Base-by-base conservation (phyloP, 768 basidiomycete genomes). In the Mycena galericulata region DNA sequence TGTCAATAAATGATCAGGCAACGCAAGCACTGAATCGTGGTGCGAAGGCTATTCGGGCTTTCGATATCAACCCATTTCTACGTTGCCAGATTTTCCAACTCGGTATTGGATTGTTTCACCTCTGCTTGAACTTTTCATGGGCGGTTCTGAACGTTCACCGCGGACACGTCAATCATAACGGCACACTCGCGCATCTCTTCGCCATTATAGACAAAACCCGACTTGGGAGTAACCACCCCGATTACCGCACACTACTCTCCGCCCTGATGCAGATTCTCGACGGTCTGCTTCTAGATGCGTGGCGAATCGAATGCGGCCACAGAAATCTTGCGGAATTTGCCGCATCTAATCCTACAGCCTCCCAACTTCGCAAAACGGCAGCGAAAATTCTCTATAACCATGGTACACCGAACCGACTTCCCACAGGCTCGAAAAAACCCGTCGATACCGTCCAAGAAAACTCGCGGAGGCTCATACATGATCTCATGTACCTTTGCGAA, bases 241-340 rank as follows among this genome's bases (percentile, higher is more conserved):
- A 83, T 57, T 83, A 80, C 29, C 78, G 82, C 29, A 75, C 79
- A 0, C 71, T 82, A 0, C 45, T 79, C 0, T 20, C 73, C 4
- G 72, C 76, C 0, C 58, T 80, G 0, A 75, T 61, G 9, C 80
- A 83, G 40, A 78, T 83, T 9, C 70, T 80, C 2, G 72, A 74
- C 7, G 82, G 80, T 0, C 34, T 80, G 1, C 38, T 83, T 1
- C 69, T 83, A 0, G 72, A 79, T 67, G 77, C 77, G 0, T 83
- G 81, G 81, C 53, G 51, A 15, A 15, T 29, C 4, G 74, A 76
- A 26, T 77, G 73, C 45, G 75, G 79, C 0, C 60, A 58, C 34
- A 0, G 22, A 0, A 51, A 38, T 0, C 49, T 79, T 0, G 36
- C 58, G 0, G 67, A 36, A 3, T 81, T 74, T 67, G 67, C 75